These are phyloP conservation scores for Saturnispora saitoi DNA, from an alignment of 805 yeast species.

Conservation along the genomic window DNA sequence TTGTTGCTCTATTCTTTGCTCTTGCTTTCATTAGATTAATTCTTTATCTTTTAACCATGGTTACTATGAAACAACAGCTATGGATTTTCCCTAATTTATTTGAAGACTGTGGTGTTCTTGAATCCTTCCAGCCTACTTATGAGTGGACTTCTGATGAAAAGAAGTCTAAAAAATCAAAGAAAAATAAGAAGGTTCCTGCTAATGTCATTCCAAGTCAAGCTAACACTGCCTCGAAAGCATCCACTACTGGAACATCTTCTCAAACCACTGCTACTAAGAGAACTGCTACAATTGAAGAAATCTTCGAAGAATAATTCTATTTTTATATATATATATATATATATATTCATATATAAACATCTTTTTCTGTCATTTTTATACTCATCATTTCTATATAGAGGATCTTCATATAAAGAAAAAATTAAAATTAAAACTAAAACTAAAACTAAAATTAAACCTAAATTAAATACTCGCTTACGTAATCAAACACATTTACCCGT, in stretches of 20 bases:
- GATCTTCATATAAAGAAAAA: too few relatives aligned
- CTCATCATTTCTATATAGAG: too few relatives aligned
- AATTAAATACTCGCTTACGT: too few relatives aligned
- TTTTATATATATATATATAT: background rate
- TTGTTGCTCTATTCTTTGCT: slow-evolving; percentile 66
- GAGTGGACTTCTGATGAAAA: slow-evolving; percentile 49
- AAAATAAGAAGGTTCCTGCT: background rate
- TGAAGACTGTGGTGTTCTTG: slow-evolving; percentile 90
- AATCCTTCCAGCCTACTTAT: slow-evolving; percentile 84
- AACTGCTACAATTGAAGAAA: slow-evolving; percentile 23
- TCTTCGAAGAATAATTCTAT: slow-evolving; percentile 9
- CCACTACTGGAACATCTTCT: slow-evolving; percentile 4
- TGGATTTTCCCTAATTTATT: slow-evolving; percentile 96
- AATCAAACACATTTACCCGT: too few relatives aligned
- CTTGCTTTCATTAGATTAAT: slow-evolving; percentile 74
- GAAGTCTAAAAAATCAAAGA: slow-evolving; percentile 12
- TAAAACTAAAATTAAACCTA: too few relatives aligned
- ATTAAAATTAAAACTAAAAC: too few relatives aligned
- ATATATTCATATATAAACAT: too few relatives aligned
- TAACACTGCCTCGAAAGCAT: background rate
- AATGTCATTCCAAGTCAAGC: background rate
- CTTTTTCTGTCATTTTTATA: too few relatives aligned
- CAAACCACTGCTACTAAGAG: slow-evolving; percentile 15
- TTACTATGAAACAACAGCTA: slow-evolving; percentile 61
- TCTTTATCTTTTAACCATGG: slow-evolving; percentile 50